Conservation (phyloP, 306 rosid species). For the Begonia peltatifolia region DNA sequence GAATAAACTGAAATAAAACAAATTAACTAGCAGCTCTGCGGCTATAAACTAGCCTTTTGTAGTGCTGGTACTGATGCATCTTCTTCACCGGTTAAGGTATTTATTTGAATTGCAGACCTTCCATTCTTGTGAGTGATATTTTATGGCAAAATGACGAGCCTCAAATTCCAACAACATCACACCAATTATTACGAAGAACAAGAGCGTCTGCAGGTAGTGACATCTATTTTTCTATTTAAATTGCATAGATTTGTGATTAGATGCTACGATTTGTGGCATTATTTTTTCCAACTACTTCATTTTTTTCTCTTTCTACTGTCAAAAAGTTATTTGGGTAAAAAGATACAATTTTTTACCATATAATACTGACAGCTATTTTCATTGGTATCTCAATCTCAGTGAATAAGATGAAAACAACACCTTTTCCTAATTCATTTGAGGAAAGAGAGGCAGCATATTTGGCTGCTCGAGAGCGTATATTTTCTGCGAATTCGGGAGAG, state of each 20-base stretch:
- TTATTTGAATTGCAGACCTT: constrained; percentile 57
- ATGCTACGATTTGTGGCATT: too few species aligned
- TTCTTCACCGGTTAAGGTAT: neutral
- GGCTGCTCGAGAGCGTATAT: constrained; percentile 81
- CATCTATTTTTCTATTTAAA: neutral
- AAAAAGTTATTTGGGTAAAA: too few species aligned
- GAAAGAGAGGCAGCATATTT: constrained; percentile 80
- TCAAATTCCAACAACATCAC: constrained; percentile 38
- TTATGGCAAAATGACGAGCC: constrained; percentile 69
- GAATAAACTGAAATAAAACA: too few species aligned
- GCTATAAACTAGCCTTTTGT: too few species aligned
- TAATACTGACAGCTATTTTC: too few species aligned
- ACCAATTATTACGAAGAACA: constrained; percentile 62
- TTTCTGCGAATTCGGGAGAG: constrained; percentile 41
- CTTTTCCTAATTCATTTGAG: constrained; percentile 53
- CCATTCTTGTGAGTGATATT: constrained; percentile 92
- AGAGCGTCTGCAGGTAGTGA: constrained; percentile 52
- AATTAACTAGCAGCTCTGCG: too few species aligned
- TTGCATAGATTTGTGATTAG: neutral
- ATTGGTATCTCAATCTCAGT: constrained; percentile 19
- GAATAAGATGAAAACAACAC: constrained; percentile 16
- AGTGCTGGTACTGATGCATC: too few species aligned
- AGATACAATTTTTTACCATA: too few species aligned
- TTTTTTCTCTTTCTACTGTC: too few species aligned
- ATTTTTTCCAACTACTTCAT: too few species aligned